Evolutionary conservation across 305 asterid genomes (phyloP).

Genomic region (Fraxinus velutina): DNA sequence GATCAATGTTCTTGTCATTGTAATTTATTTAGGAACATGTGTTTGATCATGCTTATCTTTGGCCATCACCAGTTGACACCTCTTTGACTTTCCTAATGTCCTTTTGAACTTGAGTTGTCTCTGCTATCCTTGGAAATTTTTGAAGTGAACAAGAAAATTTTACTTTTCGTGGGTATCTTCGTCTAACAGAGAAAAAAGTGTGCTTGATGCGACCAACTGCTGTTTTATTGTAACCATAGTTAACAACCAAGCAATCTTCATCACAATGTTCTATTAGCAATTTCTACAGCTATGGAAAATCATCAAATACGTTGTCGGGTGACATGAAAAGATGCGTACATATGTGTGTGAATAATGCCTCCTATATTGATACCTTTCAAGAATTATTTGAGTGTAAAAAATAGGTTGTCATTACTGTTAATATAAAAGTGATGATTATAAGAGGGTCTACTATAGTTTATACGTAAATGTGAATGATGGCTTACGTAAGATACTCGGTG

Average conservation of each 20-base stretch:
- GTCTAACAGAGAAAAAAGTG: neutral
- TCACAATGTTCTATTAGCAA: neutral
- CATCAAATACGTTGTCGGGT: neutral
- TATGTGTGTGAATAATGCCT: neutral
- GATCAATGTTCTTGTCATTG: neutral
- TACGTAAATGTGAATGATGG: neutral
- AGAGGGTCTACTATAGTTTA: neutral
- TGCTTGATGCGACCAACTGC: neutral
- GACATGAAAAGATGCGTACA: neutral
- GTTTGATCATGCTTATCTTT: neutral
- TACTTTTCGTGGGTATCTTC: neutral
- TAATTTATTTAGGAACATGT: neutral
- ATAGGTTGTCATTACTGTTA: neutral
- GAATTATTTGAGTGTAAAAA: neutral
- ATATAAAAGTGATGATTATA: neutral
- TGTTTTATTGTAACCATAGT: neutral
- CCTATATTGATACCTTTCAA: neutral
- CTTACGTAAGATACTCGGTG: slow-evolving; percentile 3
- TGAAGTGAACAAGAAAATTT: neutral
- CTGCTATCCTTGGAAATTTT: neutral
- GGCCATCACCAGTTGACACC: neutral
- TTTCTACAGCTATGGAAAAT: neutral
- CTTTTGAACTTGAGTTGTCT: neutral
- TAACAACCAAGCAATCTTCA: neutral
- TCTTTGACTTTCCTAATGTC: neutral